Evolutionary conservation across 192 early-diverging fungal genomes (phyloP).

Genomic region (Backusella sp.): DNA sequence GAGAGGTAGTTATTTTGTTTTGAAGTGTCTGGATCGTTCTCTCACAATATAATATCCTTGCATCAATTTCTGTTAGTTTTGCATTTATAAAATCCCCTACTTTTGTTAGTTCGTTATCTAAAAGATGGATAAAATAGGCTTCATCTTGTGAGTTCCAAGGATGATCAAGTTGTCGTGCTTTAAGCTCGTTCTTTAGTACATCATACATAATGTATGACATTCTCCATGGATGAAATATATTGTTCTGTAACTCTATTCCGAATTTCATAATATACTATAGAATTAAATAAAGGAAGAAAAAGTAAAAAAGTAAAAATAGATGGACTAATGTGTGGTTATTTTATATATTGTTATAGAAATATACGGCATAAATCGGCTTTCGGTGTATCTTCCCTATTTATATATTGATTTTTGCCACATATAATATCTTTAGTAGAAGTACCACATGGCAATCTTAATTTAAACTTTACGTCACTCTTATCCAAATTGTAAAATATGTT

Average conservation of each 20-base stretch:
- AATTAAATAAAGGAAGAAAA: neutral
- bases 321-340: too few species aligned
- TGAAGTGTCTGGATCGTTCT: constrained; percentile 43
- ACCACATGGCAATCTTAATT: too few species aligned
- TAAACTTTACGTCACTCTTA: too few species aligned
- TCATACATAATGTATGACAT: constrained; percentile 14
- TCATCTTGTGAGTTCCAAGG: constrained; percentile 19
- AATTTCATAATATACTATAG: constrained; percentile 17
- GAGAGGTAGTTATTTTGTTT: constrained; percentile 46
- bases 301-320: neutral
- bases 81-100: constrained; percentile 62
- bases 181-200: constrained; percentile 15
- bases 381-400: too few species aligned
- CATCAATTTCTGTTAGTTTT: constrained; percentile 72
- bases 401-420: too few species aligned
- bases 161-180: constrained; percentile 15
- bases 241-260: neutral
- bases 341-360: too few species aligned
- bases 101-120: constrained; percentile 87
- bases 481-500: too few species aligned
- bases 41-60: constrained; percentile 64
- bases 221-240: constrained; percentile 19
- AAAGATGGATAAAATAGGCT: constrained; percentile 54
- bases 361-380: too few species aligned
- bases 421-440: too few species aligned